Evolutionary conservation across 148 eudicot genomes (phyloP).

Genomic region (Rhododendron ferrugineum): DNA sequence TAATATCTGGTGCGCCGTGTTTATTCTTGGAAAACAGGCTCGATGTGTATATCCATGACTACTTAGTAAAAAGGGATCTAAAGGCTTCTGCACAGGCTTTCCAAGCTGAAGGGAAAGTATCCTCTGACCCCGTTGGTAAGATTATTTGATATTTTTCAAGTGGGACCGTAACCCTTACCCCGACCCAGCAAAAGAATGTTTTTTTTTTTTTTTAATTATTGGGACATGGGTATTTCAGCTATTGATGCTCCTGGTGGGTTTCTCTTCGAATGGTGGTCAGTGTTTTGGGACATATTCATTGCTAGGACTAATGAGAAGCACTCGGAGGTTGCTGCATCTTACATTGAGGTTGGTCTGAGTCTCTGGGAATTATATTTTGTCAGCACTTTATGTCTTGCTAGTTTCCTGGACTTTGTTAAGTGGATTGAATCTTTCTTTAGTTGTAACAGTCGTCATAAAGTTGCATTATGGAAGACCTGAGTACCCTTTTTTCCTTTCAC

Average conservation of each 20-base stretch:
- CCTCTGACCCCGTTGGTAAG: constrained; percentile 74
- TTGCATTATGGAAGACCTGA: not conserved
- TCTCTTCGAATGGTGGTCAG: constrained; percentile 89
- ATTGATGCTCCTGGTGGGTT: constrained; percentile 89
- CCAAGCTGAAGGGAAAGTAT: constrained; percentile 72
- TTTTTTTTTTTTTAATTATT: not conserved
- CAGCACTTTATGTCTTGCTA: not conserved
- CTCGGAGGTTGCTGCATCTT: constrained; percentile 64
- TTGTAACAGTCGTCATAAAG: constrained; percentile 2
- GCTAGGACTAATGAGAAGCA: constrained; percentile 72
- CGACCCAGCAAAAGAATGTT: not conserved
- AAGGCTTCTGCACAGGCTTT: constrained; percentile 73
- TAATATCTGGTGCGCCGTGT: not conserved
- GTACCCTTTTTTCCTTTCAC: not conserved
- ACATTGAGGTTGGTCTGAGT: constrained; percentile 56
- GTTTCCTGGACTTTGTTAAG: not conserved
- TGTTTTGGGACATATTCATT: constrained; percentile 80
- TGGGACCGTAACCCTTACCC: not conserved
- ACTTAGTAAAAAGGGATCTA: constrained; percentile 66
- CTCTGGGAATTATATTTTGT: not conserved
- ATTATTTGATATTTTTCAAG: not conserved
- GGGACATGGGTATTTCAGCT: constrained; percentile 36
- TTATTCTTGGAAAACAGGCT: constrained; percentile 36
- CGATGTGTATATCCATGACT: constrained; percentile 80
- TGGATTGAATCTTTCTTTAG: not conserved